These are phyloP conservation scores for Phytomonas francai DNA, from an alignment of 208 protist species.

Conservation along the genomic window DNA sequence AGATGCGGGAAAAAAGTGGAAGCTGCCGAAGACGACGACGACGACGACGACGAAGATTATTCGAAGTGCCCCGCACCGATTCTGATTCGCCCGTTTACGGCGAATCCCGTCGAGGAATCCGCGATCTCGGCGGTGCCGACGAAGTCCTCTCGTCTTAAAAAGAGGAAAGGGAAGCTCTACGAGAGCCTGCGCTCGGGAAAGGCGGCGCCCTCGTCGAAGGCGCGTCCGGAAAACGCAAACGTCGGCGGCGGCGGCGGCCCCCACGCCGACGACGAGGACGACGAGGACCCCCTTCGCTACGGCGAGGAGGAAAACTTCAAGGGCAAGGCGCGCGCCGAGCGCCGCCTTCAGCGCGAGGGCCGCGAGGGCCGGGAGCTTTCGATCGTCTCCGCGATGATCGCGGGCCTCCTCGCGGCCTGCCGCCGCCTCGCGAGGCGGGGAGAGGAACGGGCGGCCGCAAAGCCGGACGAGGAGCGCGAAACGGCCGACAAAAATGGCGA, in stretches of 20 bases:
- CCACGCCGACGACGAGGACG: conserved; percentile 18
- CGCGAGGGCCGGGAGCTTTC: conserved; percentile 49
- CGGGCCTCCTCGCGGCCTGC: conserved; percentile 40
- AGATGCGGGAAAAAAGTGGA: neutral
- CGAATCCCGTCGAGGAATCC: too few species aligned
- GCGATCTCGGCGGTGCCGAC: too few species aligned
- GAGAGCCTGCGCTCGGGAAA: too few species aligned
- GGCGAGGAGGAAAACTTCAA: conserved; percentile 53
- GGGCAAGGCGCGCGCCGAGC: conserved; percentile 59
- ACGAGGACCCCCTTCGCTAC: conserved; percentile 30
- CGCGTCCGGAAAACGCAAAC: too few species aligned
- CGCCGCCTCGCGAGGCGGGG: conserved; percentile 19
- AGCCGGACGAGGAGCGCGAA: neutral
- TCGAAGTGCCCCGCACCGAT: too few species aligned
- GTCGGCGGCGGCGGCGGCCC: conserved; percentile 9
- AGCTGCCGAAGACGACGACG: neutral
- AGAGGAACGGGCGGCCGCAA: neutral
- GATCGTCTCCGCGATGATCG: conserved; percentile 63
- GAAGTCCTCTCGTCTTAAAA: too few species aligned
- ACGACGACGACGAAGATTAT: neutral
- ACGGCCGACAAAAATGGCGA: conserved; percentile 10
- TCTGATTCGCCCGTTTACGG: too few species aligned
- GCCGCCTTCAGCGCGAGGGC: conserved; percentile 31
- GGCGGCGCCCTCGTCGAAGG: too few species aligned
- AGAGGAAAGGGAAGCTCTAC: too few species aligned